Percentiles rank a stretch among this genome's conserved stretches.
Evolutionary conservation across 306 rosid genomes (phyloP).

Genomic region (Medicago arabica): DNA sequence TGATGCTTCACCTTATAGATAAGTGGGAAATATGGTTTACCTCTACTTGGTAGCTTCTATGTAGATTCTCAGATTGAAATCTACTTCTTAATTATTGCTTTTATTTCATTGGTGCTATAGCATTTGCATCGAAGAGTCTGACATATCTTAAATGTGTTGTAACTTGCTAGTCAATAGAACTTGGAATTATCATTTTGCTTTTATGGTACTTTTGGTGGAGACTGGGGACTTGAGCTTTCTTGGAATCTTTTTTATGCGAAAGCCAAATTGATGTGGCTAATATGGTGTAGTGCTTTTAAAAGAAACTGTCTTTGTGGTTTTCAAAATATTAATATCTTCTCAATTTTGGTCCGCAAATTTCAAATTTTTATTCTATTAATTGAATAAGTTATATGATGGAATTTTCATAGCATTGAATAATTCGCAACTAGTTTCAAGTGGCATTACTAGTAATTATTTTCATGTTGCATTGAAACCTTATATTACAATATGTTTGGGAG

Average conservation of each 20-base stretch:
- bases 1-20: not conserved
- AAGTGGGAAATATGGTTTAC: not conserved
- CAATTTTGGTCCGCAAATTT: not conserved
- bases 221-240: slow-evolving; percentile 1
- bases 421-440: no score
- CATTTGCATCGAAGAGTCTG: not conserved
- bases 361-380: no score
- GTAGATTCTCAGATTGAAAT: not conserved
- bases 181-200: not conserved
- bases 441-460: no score
- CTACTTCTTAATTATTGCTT: not conserved
- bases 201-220: not conserved
- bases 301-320: slow-evolving; percentile 9
- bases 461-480: no score
- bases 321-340: not conserved
- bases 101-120: not conserved
- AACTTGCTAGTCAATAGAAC: slow-evolving; percentile 9
- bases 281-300: not conserved
- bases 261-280: not conserved
- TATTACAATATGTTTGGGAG: no score
- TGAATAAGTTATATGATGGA: no score
- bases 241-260: not conserved
- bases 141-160: slow-evolving; percentile 3
- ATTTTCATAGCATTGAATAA: no score
- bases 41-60: not conserved